phyloP scores from a whole-genome alignment of 2,329 filamentous ascomycete species.

The Verticillium isaacii region DNA sequence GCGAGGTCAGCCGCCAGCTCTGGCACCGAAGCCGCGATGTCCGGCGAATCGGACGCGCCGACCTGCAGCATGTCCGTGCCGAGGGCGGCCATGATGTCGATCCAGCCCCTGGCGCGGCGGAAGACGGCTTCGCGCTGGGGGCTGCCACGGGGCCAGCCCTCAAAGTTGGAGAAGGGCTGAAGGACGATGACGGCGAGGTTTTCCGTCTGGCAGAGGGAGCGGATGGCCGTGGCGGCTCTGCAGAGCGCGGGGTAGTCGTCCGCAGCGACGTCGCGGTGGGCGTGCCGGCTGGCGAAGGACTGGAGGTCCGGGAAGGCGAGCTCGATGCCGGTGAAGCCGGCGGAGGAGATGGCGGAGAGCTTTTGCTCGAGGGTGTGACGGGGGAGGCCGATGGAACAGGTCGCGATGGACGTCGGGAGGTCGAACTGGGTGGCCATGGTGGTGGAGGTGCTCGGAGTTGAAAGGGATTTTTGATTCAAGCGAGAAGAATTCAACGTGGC shows the following conservation, averaged over 20 bases:
- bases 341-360: conserved; percentile 56
- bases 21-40: conserved; percentile 44
- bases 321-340: conserved; percentile 66
- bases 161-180: conserved; percentile 73
- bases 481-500: background rate
- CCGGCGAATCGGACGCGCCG: conserved; percentile 57
- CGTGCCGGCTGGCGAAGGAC: conserved; percentile 48
- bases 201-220: conserved; percentile 46
- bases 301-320: conserved; percentile 70
- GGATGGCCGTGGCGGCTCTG: conserved; percentile 49
- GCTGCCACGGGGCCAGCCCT: conserved; percentile 62
- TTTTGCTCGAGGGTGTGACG: conserved; percentile 52
- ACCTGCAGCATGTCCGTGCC: conserved; percentile 70
- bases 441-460: background rate
- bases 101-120: conserved; percentile 58
- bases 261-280: conserved; percentile 45
- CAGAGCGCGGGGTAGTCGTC: conserved; percentile 57
- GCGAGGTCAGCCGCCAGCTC: conserved; percentile 55
- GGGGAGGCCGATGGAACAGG: conserved; percentile 42
- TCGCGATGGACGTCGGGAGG: conserved; percentile 40
- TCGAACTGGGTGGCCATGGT: background rate
- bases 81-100: conserved; percentile 49
- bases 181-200: conserved; percentile 62
- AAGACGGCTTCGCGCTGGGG: conserved; percentile 59
- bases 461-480: background rate